Base-by-base conservation (phyloP, 805 yeast species). In the Lachancea quebecensis region DNA sequence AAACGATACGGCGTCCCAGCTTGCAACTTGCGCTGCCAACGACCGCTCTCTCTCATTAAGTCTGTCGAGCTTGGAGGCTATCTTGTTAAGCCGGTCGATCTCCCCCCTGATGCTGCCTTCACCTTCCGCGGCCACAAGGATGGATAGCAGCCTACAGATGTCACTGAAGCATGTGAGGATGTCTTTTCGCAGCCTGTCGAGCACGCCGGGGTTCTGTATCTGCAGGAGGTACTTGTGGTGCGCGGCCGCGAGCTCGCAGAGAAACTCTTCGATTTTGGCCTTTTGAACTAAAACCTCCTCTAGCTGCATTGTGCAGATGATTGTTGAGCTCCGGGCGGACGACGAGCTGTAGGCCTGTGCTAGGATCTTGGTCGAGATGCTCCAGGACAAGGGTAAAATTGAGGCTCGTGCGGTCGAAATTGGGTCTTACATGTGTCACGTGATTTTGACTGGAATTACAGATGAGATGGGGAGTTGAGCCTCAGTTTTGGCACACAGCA, bases 151-250 rank as follows among this genome's bases (percentile, higher is more conserved):
- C 10, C 37, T 52, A 35, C 50, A 50, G 27, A 60, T 30, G 45
- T 63, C 66, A 37, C 58, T 56, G 18, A 60, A 50, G 37, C 65
- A 60, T 3, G 58, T 53, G 31, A 49, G 40, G 29, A 63, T 57
- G 44, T 62, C 64, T 4, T 43, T 53, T 29, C 67, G 46, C 10
- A 60, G 45, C 11, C 38, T 49, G 32, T 53, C 53, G 38, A 62
- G 36, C 25, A 52, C 49, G 11, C 31, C 33, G 10, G 50, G 41
- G 8, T 48, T 44, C 10, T 42, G 40, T 9, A 53, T 34, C 31
- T 50, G 54, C 33, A 55, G 53, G 15, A 63, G 40, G 1, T 57
- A 54, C 8, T 45, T 49, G 34, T 46, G 46, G 44, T 63, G 66
- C 2, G 52, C 45, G 5, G 25, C 47, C 2, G 46, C 49, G 17